Evolutionary conservation across 768 basidiomycete species (phyloP).

Genomic region (Neoboletus brunneissimus): DNA sequence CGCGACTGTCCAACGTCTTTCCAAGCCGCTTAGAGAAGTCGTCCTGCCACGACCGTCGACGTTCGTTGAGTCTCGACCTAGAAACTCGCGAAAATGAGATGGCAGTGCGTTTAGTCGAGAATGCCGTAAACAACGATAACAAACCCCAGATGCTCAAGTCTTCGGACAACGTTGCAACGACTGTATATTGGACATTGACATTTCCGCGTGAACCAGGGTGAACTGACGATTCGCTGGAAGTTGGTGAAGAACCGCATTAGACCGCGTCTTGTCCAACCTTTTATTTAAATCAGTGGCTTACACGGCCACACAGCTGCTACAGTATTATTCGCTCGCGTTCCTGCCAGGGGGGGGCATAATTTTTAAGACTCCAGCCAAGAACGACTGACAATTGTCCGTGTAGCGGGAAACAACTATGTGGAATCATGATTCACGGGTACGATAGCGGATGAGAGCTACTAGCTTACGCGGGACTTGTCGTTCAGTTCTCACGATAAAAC

Average conservation of each 20-base stretch:
- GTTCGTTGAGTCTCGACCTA: constrained; percentile 70
- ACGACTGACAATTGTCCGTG: background rate
- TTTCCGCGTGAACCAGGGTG: background rate
- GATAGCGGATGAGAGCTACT: too few relatives aligned
- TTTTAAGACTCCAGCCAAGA: background rate
- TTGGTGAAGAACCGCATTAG: background rate
- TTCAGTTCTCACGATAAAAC: background rate
- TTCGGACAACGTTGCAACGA: constrained; percentile 44
- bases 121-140: background rate
- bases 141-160: constrained; percentile 68
- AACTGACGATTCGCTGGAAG: background rate
- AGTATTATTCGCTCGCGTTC: too few relatives aligned
- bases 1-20: constrained; percentile 64
- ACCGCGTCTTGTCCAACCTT: background rate
- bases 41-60: constrained; percentile 65
- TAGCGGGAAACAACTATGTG: too few relatives aligned
- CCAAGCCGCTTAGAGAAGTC: constrained; percentile 63
- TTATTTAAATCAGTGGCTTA: too few relatives aligned
- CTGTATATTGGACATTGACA: constrained; percentile 27
- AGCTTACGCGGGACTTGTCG: background rate
- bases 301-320: too few relatives aligned
- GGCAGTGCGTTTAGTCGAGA: background rate
- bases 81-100: constrained; percentile 49
- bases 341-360: too few relatives aligned
- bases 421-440: too few relatives aligned